Percentiles rank a stretch among this genome's conserved stretches.
Conservation (phyloP, 2,329 filamentous ascomycete species). For the Xylaria sp. region DNA sequence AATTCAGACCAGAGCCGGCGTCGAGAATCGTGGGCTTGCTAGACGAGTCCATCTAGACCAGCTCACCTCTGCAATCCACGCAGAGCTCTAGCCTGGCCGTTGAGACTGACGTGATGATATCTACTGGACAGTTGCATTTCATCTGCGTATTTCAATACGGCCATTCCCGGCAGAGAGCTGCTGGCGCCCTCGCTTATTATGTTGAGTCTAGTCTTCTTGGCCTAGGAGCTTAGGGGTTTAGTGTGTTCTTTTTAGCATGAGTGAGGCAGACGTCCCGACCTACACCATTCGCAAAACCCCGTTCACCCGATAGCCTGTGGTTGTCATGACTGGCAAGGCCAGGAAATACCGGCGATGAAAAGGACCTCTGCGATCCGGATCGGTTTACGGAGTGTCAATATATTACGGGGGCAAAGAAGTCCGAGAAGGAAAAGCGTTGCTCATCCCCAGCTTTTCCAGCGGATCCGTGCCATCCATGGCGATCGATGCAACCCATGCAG, state of each 20-base stretch:
- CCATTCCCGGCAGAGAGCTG: neutral
- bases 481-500: constrained; percentile 34
- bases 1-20: neutral
- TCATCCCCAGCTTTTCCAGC: constrained; percentile 33
- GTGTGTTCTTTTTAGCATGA: constrained; percentile 3
- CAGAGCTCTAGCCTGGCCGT: constrained; percentile 2
- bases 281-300: constrained; percentile 12
- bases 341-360: constrained; percentile 25
- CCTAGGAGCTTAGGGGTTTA: constrained; percentile 17
- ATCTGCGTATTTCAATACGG: constrained; percentile 7
- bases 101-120: constrained; percentile 9
- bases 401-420: constrained; percentile 33
- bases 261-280: constrained; percentile 1
- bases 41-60: constrained; percentile 17
- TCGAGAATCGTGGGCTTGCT: constrained; percentile 7
- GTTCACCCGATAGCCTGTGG: constrained; percentile 1
- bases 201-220: constrained; percentile 22
- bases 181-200: constrained; percentile 18
- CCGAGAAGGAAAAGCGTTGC: constrained; percentile 29
- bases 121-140: neutral
- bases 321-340: constrained; percentile 18
- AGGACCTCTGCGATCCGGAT: constrained; percentile 30
- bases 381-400: constrained; percentile 36
- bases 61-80: constrained; percentile 9
- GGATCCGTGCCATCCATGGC: constrained; percentile 39